Evolutionary conservation across 1,284 basidiomycete genomes (phyloP).

Genomic region (Apiotrichum akiyoshidainum): DNA sequence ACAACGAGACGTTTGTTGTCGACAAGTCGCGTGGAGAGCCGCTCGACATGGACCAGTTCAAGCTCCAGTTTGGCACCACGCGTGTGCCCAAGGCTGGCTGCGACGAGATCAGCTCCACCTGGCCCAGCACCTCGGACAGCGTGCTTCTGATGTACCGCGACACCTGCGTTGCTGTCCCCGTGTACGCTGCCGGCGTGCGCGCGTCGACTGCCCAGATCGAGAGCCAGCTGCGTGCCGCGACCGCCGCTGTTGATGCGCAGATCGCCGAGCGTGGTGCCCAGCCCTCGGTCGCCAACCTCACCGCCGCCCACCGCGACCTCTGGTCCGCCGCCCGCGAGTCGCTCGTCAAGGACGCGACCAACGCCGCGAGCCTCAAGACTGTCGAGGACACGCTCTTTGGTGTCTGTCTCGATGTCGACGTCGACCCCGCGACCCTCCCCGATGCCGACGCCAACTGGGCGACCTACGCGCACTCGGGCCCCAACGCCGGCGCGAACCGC

Average conservation of each 20-base stretch:
- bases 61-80: slow-evolving; percentile 19
- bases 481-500: slow-evolving; percentile 10
- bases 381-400: slow-evolving; percentile 13
- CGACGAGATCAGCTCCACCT: slow-evolving; percentile 11
- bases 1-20: slow-evolving; percentile 13
- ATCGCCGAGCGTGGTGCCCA: slow-evolving; percentile 3
- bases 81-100: slow-evolving; percentile 11
- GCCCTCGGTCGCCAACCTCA: slow-evolving; percentile 15
- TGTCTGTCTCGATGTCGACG: slow-evolving; percentile 17
- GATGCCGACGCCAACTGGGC: slow-evolving; percentile 11
- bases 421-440: slow-evolving; percentile 5
- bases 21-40: slow-evolving; percentile 12
- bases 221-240: slow-evolving; percentile 8
- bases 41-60: slow-evolving; percentile 20
- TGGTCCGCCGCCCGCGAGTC: slow-evolving; percentile 11
- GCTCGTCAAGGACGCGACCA: slow-evolving; percentile 7
- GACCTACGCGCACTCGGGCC: slow-evolving; percentile 8
- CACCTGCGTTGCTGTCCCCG: slow-evolving; percentile 9
- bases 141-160: slow-evolving; percentile 15
- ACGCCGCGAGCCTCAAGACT: slow-evolving; percentile 7
- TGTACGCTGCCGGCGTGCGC: slow-evolving; percentile 9
- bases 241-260: slow-evolving; percentile 2
- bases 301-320: slow-evolving; percentile 15
- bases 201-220: slow-evolving; percentile 14
- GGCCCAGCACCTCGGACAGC: slow-evolving; percentile 4